Conservation (phyloP, 2,329 filamentous ascomycete genomes). For the Venturia asperata region DNA sequence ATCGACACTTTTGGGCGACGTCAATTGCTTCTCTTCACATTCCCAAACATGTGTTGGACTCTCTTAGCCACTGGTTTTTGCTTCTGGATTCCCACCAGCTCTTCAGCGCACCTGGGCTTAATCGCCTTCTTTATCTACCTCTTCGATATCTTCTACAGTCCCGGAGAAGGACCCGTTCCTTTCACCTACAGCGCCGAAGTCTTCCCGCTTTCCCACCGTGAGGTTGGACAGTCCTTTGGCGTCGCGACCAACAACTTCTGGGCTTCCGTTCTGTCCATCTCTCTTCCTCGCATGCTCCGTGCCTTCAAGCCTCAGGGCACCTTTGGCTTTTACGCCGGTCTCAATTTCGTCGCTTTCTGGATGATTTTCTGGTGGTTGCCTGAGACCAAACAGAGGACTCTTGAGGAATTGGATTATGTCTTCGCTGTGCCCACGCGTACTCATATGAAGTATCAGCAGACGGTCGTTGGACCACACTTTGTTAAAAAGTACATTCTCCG, state of each 20-base stretch:
- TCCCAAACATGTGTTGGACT: conserved; percentile 45
- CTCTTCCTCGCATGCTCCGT: conserved; percentile 52
- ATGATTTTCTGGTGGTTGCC: conserved; percentile 56
- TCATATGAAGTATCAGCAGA: conserved; percentile 36
- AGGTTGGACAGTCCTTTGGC: conserved; percentile 64
- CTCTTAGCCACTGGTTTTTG: conserved; percentile 45
- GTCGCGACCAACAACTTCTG: conserved; percentile 59
- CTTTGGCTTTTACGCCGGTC: conserved; percentile 54
- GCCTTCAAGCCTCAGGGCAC: conserved; percentile 47
- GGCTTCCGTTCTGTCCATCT: conserved; percentile 54
- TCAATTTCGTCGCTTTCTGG: conserved; percentile 54
- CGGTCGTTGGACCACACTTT: conserved; percentile 40
- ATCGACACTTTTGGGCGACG: conserved; percentile 53
- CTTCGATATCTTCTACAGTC: conserved; percentile 41
- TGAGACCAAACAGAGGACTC: conserved; percentile 43
- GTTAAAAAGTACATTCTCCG: conserved; percentile 40
- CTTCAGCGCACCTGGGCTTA: conserved; percentile 39
- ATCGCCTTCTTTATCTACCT: conserved; percentile 53
- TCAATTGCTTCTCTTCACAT: conserved; percentile 38
- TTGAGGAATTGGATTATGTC: conserved; percentile 45
- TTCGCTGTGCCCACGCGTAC: conserved; percentile 40
- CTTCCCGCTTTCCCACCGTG: conserved; percentile 62
- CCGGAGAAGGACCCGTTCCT: conserved; percentile 50
- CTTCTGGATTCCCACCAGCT: conserved; percentile 42
- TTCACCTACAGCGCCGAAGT: conserved; percentile 64